Base-by-base conservation (phyloP, 139 green algal genomes). In the Mychonastes homosphaera region DNA sequence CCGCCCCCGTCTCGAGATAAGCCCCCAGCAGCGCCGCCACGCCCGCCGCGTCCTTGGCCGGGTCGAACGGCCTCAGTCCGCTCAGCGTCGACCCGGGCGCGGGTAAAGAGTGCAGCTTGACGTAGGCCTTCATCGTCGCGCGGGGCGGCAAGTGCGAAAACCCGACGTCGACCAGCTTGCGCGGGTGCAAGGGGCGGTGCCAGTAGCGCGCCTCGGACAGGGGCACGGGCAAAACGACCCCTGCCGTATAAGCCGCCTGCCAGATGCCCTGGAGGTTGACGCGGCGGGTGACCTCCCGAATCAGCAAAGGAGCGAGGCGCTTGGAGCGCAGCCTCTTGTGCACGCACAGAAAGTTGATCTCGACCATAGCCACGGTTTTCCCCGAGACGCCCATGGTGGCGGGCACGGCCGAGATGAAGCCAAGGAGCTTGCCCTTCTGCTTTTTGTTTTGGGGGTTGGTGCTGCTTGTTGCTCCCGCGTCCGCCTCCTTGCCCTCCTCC, bases 311-410 rank as follows among this genome's bases (percentile, higher is more conserved):
- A 26, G 92, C 88, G 6, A 99, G 81, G 6, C 91, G 81, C 72
- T 96, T 97, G 53, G 81, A 76, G 16, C 92, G 78, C 43, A 97
- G 83, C 79, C 97, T 97, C 73, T 99, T 99, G 79, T 96, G 88
- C 38, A 99, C 84, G 70, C 92, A 99, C 46, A 99, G 72, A 63
- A 97, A 97, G 81, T 99, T 97, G 70, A 99, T 96, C 71, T 99
- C 92, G 41, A 92, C 91, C 72, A 93, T 83, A 48, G 29, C 23
- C 12, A 93, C 35, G 9, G 23, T 28, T 56, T 67, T 21, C 29
- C 39, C 55, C 44, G 28, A 24, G 21, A 79, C 72, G n/a, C 60
- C 65, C n/a, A 89, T 59, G 50, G 58, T 57, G 6, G 69, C 79
- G 3, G 87, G 87, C 15, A 94, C 80, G 30, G 70, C 89, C 1